Base-by-base conservation (phyloP, 164 flowering plant genomes). In the Buxus sempervirens region DNA sequence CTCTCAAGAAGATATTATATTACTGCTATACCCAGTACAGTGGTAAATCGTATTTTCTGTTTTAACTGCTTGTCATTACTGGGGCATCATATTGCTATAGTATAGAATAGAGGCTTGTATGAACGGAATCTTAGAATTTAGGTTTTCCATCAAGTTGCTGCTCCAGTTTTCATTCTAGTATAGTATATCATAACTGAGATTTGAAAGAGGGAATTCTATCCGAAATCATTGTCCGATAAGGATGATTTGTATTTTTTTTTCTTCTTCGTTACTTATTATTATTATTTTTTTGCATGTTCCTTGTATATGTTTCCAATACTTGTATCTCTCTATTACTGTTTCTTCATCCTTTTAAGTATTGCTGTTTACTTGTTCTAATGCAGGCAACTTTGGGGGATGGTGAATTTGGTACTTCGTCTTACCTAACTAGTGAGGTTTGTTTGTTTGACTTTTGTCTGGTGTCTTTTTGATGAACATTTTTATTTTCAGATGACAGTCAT, bases 401-500 rank as follows among this genome's bases (percentile, higher is more conserved):
- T 71, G 76, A 64, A n/a, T 32, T 27, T 65, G 72, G 63, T 10
- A 36, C 66, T 42, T 64, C 80, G 19, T 69, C 76, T 66, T 70
- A 67, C 28, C 54, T 76, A 16, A 62, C 76, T 54, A 69, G 64
- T 77, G 87, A 87, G 85, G 87, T 83, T 5, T 66, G 76, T 73
- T 36, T 21, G 20, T n/a, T n/a, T 41, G 13, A 10, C 51, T 45
- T 45, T 15, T 1, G 12, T 45, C 51, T 45, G 1, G 51, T 45
- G 14, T 45, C 51, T 45, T 15, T 45, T 4, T 45, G 16, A 45
- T 15, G 16, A 45, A 45, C 18, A 45, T 45, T 45, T 45, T 5
- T 45, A 15, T 4, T 45, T 45, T 45, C 12, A n/a, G 51, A 45
- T 5, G 16, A 45, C 12, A 4, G 14, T 10, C 51, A 41, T 41